These are phyloP conservation scores for Halteria grandinella DNA, from an alignment of 73 alveolate species.

Conservation along the genomic window DNA sequence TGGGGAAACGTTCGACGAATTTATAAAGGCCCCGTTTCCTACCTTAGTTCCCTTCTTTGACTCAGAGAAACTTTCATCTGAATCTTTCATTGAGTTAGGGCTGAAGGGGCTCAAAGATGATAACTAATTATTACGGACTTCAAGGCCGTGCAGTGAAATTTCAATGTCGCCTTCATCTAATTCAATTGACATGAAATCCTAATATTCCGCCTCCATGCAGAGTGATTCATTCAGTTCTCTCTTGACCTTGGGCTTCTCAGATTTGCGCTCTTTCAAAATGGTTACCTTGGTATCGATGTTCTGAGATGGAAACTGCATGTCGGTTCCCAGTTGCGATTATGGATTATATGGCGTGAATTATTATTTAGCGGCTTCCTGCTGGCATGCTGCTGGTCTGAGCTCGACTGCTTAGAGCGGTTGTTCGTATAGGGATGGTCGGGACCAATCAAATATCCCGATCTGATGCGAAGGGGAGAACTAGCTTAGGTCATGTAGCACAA, in stretches of 20 bases:
- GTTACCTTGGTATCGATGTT: background rate
- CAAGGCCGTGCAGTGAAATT: too few relatives aligned
- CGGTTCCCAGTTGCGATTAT: background rate
- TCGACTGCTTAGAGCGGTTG: too few relatives aligned
- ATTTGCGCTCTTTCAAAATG: slow-evolving; percentile 15
- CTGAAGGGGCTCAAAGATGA: too few relatives aligned
- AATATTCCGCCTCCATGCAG: slow-evolving; percentile 36
- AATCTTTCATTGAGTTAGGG: too few relatives aligned
- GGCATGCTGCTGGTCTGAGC: too few relatives aligned
- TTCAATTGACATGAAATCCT: slow-evolving; percentile 20
- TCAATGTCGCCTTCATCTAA: slow-evolving; percentile 37
- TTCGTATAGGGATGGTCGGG: too few relatives aligned
- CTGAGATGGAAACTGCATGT: background rate
- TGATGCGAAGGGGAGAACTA: background rate
- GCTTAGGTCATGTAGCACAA: slow-evolving; percentile 2
- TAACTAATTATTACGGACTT: too few relatives aligned
- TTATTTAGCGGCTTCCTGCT: too few relatives aligned
- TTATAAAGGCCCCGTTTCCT: too few relatives aligned
- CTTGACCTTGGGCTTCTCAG: slow-evolving; percentile 13
- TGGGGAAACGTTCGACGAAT: too few relatives aligned
- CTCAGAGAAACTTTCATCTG: too few relatives aligned
- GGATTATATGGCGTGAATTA: background rate
- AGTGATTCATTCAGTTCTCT: slow-evolving; percentile 4
- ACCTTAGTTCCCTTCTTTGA: too few relatives aligned
- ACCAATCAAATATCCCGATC: slow-evolving; percentile 34